Base-by-base conservation (phyloP, 371 early-diverging fungal genomes). In the Synchytrium microbalum region DNA sequence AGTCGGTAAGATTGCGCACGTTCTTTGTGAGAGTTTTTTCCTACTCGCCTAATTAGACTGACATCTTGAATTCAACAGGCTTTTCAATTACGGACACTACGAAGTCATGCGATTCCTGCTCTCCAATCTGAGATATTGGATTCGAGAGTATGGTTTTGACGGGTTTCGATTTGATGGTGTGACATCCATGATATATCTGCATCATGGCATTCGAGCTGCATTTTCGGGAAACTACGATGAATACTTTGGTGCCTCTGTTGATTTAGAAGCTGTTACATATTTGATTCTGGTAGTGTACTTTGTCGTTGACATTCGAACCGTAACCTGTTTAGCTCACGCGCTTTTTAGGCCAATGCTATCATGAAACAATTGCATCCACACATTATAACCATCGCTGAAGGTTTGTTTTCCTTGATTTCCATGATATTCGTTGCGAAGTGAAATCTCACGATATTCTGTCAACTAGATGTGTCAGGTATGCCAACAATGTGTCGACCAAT, bases 161-260 rank as follows among this genome's bases (percentile, higher is more conserved):
- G 97, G 97, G n/a, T 96, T 95, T 87, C 85, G 97, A 28, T 96
- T 96, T 68, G 97, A 96, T 74, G 97, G 96, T 58, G 96, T 96
- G 29, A 96, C 97, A 1, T 88, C 88, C 52, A 96, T 96, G 93
- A 80, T 96, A 61, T 96, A 96, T 70, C 72, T 75, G 31, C 97
- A 96, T 73, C 97, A 96, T 74, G 97, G 97, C 51, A 92, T 96
- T 54, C 92, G 88, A 1, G 87, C 83, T 57, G 97, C 92, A 0
- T 96, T 96, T 74, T 87, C 88, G 55, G 97, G 97, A 59, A 79
- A 88, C 67, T 96, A 96, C 67, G 75, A 89, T 57, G 96, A 96
- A 68, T 96, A 96, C 77, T 96, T 96, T 83, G 87, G 88, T 31
- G 83, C 81, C 32, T 72, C 72, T 5, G 91, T 89, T 0, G 97